phyloP scores from a whole-genome alignment of 2,329 filamentous ascomycete species.

The Beauveria australis region DNA sequence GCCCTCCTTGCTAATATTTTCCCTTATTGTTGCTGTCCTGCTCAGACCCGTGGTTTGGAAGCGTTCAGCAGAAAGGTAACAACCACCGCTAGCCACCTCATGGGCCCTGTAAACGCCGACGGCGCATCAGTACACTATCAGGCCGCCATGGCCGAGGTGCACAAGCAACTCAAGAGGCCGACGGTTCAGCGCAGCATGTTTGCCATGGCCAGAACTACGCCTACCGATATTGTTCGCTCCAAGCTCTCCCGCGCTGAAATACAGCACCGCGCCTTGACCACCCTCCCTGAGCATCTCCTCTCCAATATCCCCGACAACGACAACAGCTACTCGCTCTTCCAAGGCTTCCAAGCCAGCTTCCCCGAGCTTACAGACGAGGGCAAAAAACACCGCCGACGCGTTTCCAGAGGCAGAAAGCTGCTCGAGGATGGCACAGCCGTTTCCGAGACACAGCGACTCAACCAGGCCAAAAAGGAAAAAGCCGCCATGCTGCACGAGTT shows the following conservation, averaged over 20 bases:
- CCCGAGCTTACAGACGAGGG: conserved; percentile 63
- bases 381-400: conserved; percentile 61
- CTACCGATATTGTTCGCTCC: conserved; percentile 88
- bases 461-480: conserved; percentile 72
- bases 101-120: conserved; percentile 52
- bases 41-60: conserved; percentile 76
- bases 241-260: conserved; percentile 88
- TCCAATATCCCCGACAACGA: conserved; percentile 79
- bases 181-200: conserved; percentile 83
- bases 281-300: conserved; percentile 83
- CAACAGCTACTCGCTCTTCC: conserved; percentile 86
- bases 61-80: conserved; percentile 92
- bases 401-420: conserved; percentile 68
- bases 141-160: conserved; percentile 78
- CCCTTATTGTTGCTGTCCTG: conserved; percentile 4
- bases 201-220: conserved; percentile 80
- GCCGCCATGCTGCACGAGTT: conserved; percentile 72
- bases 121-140: conserved; percentile 64
- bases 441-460: conserved; percentile 54
- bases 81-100: conserved; percentile 84
- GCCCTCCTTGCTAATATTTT: conserved; percentile 1
- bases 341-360: conserved; percentile 88
- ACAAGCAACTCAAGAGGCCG: conserved; percentile 79
- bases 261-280: conserved; percentile 82
- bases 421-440: conserved; percentile 52